Evolutionary conservation across 2,329 filamentous ascomycete species (phyloP).

Genomic region (Trichoderma brevicompactum): DNA sequence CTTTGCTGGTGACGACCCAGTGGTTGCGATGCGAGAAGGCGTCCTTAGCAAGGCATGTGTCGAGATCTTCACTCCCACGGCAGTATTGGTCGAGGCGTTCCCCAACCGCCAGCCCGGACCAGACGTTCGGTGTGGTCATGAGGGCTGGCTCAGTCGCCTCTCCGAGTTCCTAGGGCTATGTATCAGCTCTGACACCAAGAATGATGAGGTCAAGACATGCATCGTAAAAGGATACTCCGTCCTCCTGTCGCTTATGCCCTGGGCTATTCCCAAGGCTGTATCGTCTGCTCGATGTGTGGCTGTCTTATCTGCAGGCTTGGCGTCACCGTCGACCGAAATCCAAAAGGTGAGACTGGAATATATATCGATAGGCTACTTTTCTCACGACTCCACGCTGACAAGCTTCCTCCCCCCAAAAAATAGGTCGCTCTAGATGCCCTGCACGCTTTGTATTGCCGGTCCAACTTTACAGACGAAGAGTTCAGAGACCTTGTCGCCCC

Average conservation of each 20-base stretch:
- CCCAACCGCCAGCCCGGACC: slow-evolving; percentile 71
- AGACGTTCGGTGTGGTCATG: slow-evolving; percentile 73
- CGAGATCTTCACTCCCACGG: slow-evolving; percentile 85
- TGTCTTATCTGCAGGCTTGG: slow-evolving; percentile 72
- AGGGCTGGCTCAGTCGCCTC: slow-evolving; percentile 86
- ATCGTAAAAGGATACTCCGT: slow-evolving; percentile 78
- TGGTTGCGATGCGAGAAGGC: slow-evolving; percentile 80
- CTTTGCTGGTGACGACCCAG: slow-evolving; percentile 86
- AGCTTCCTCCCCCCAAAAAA: neutral
- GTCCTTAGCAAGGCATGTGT: slow-evolving; percentile 87
- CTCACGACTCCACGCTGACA: slow-evolving; percentile 33
- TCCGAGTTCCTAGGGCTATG: slow-evolving; percentile 75
- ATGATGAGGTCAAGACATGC: slow-evolving; percentile 69
- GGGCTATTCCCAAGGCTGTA: slow-evolving; percentile 85
- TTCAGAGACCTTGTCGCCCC: slow-evolving; percentile 78
- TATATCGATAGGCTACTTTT: neutral
- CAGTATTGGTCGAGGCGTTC: slow-evolving; percentile 75
- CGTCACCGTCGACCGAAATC: slow-evolving; percentile 70
- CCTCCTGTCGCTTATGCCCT: slow-evolving; percentile 78
- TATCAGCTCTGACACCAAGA: slow-evolving; percentile 66
- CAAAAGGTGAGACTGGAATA: slow-evolving; percentile 61
- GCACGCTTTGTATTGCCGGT: slow-evolving; percentile 78
- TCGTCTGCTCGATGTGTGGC: slow-evolving; percentile 71
- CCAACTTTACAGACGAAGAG: slow-evolving; percentile 75
- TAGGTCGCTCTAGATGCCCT: slow-evolving; percentile 80